Evolutionary conservation across 352 stramenopile genomes (phyloP).

Genomic region (Globisporangium uncinulatum): DNA sequence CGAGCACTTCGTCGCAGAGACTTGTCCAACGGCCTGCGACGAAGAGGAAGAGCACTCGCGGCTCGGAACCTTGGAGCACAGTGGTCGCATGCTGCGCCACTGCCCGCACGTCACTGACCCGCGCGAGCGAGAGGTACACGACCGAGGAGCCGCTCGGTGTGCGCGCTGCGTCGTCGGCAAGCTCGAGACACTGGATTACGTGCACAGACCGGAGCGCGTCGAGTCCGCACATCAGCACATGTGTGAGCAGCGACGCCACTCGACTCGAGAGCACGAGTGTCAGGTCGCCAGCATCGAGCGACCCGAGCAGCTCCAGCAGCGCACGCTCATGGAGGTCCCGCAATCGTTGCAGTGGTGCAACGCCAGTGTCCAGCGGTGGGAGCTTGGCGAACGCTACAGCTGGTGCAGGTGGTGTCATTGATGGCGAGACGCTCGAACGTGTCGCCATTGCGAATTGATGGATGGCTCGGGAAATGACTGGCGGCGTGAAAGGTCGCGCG

Average conservation of each 20-base stretch:
- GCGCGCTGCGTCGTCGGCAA: conserved; percentile 35
- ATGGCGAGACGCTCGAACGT: neutral
- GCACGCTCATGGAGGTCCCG: conserved; percentile 36
- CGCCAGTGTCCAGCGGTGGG: conserved; percentile 5
- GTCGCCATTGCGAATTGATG: no score
- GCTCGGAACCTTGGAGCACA: conserved; percentile 15
- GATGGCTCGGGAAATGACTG: no score
- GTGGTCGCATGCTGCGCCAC: conserved; percentile 39
- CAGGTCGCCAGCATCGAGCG: conserved; percentile 25
- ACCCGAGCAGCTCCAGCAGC: conserved; percentile 32
- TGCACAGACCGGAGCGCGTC: conserved; percentile 25
- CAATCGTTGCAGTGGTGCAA: conserved; percentile 15
- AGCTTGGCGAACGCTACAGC: conserved; percentile 6
- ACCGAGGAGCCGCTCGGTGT: conserved; percentile 20
- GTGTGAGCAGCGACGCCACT: conserved; percentile 47
- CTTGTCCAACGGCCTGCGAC: conserved; percentile 46
- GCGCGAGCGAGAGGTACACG: conserved; percentile 42
- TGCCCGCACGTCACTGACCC: conserved; percentile 36
- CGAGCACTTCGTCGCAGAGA: conserved; percentile 40
- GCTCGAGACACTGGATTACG: conserved; percentile 51
- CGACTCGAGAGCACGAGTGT: conserved; percentile 53
- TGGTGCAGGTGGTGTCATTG: neutral
- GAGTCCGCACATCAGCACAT: conserved; percentile 45
- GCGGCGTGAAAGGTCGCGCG: neutral
- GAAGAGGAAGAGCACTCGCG: conserved; percentile 25